Percentiles rank a stretch among this genome's conserved stretches.
Evolutionary conservation across 345 rosid genomes (phyloP).

Genomic region (Adansonia digitata): DNA sequence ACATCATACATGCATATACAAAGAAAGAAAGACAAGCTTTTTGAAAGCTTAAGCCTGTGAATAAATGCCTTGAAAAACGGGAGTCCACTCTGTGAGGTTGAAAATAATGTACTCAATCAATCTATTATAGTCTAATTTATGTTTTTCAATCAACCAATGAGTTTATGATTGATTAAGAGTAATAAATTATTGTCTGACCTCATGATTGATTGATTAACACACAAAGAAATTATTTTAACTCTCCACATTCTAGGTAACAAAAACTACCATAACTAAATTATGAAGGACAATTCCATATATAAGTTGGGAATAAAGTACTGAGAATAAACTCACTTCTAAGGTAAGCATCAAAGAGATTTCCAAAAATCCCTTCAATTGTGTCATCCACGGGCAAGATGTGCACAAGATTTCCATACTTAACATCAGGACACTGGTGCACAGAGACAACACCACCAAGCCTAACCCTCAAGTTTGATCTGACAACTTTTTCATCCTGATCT

Average conservation of each 20-base stretch:
- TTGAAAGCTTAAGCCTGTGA: background rate
- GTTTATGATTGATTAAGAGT: too few relatives aligned
- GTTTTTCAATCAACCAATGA: background rate
- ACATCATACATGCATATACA: background rate
- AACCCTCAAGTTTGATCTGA: conserved; percentile 83
- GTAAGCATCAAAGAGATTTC: conserved; percentile 88
- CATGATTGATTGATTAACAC: background rate
- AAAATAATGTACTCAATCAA: background rate
- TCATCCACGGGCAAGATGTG: conserved; percentile 93
- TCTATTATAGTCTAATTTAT: background rate
- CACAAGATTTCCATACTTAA: conserved; percentile 88
- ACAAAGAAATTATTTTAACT: background rate
- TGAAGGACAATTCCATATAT: background rate
- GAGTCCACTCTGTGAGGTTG: background rate
- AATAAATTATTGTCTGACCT: too few relatives aligned
- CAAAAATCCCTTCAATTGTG: conserved; percentile 84
- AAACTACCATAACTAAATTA: background rate
- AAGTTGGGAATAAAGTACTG: background rate
- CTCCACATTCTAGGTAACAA: background rate
- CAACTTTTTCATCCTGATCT: conserved; percentile 89
- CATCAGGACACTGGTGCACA: conserved; percentile 87
- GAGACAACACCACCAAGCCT: conserved; percentile 87
- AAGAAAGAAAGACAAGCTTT: background rate
- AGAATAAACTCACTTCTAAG: conserved; percentile 61
- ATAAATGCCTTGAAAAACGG: background rate